Base-by-base conservation (phyloP, 2,329 filamentous ascomycete genomes). In the Arthrobotrys entomopaga region DNA sequence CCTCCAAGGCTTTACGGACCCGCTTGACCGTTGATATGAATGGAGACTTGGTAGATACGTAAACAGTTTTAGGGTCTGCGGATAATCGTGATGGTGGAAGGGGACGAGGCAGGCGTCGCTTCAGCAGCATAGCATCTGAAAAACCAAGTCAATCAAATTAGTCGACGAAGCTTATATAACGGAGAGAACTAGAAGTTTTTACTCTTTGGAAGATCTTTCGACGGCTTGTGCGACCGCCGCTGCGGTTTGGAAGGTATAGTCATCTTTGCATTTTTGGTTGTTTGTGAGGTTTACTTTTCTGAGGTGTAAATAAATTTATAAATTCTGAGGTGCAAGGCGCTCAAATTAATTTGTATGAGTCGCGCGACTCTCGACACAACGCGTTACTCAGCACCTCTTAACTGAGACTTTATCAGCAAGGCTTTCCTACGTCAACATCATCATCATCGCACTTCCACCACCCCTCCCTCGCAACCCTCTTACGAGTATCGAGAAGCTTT, bases 11-110 rank as follows among this genome's bases (percentile, higher is more conserved):
- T 72, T 87, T 87, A 73, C 87, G 86, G 13, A 89, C 86, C 58
- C 90, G 88, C 78, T 87, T 88, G 11, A 91, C 85, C 3, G 87
- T 84, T 10, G 89, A 86, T 81, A 91, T 86, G 83, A 91, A 91
- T 5, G 89, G 88, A 0, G 89, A 88, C 42, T 83, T 83, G 46
- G 86, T 82, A 42, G 87, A 88, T 67, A 93, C 84, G 82, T 92
- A 91, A 80, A 93, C 84, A 73, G 86, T 76, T 49, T 69, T 76
- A 2, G 75, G 65, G 29, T 69, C 65, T 7, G 74, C 63, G 48
- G 66, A 71, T 16, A 53, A 52, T 38, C 63, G 67, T 40, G 24
- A 53, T 29, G 71, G 77, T 11, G 69, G 76, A 38, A 29, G 65
- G 20, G 65, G 59, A 22, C 56, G 76, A 24, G 61, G 42, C 26